Conservation (phyloP, 805 yeast species). For the Sugiyamaella marilandica region DNA sequence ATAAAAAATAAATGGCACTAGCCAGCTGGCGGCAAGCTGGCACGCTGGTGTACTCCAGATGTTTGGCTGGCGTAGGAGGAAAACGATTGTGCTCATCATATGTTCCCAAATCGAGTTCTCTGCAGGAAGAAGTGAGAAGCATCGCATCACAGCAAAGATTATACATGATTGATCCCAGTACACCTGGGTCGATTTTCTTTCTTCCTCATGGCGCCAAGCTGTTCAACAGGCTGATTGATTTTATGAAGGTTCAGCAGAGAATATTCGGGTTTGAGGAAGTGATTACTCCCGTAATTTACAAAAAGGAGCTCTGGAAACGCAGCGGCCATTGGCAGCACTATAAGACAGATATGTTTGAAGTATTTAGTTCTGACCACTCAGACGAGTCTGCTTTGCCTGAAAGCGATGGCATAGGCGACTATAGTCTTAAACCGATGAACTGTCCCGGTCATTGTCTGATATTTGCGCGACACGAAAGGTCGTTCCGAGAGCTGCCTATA, state of each 20-base stretch:
- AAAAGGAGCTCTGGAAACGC: conserved; percentile 76
- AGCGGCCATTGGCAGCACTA: conserved; percentile 97
- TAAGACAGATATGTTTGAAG: conserved; percentile 89
- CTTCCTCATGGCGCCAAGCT: conserved; percentile 89
- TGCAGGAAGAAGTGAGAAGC: background rate
- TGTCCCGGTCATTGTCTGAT: conserved; percentile 83
- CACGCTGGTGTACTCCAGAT: too few relatives aligned
- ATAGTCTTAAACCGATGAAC: conserved; percentile 81
- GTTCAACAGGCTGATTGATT: conserved; percentile 69
- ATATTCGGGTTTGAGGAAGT: conserved; percentile 87
- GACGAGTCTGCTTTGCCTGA: conserved; percentile 28
- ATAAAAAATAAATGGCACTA: too few relatives aligned
- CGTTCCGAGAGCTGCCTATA: conserved; percentile 82
- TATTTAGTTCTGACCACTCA: conserved; percentile 47
- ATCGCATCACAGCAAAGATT: conserved; percentile 66
- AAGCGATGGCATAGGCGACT: conserved; percentile 43
- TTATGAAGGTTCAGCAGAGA: conserved; percentile 81
- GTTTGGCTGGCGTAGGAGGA: too few relatives aligned
- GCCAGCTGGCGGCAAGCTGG: too few relatives aligned
- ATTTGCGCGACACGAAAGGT: conserved; percentile 67
- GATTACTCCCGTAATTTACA: conserved; percentile 84
- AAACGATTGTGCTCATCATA: too few relatives aligned
- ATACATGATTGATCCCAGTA: conserved; percentile 69
- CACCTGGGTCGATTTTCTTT: conserved; percentile 92
- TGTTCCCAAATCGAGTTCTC: background rate